Base-by-base conservation (phyloP, 1,284 basidiomycete species). In the Sphaerobolus stellatus region DNA sequence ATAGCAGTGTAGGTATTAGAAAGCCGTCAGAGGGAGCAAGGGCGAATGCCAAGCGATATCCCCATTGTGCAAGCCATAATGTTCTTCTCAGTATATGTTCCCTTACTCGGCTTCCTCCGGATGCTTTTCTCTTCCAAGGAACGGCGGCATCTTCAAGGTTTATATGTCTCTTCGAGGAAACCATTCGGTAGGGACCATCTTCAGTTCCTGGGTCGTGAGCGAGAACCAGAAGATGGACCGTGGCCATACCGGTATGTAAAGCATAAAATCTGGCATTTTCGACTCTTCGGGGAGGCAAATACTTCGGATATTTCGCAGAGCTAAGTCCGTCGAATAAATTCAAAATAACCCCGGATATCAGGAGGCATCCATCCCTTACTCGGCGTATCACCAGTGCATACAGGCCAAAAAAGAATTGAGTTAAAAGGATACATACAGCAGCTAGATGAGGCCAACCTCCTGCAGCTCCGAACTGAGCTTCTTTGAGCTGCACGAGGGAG, bases 111-210 rank as follows among this genome's bases (percentile, higher is more conserved):
- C 28, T 20, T 18, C 14, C 22, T 3, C 41, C 41, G 4, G 4
- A 11, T 14, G 22, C 22, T 24, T 18, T 20, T 43, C 28, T 43
- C 22, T 24, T 9, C 14, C 22, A 43, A 43, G 41, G 41, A 14
- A 43, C 41, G 13, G 41, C 41, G 22, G 41, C 41, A 43, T 43
- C 41, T 22, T 43, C 41, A 11, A 43, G 41, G 28, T 43, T 43
- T 20, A 43, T 27, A 22, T 22, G 41, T 9, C 41, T 27, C 22
- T 24, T 20, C 4, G 22, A 13, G 22, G n/a, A 16, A 16, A 27
- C 18, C 13, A 14, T 43, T 20, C 18, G 22, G 11, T 4, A 43
- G 22, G 8, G 22, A 11, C 41, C 41, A 4, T 43, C 18, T 4
- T 43, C 28, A 18, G 41, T 43, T 4, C 41, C 41, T 4, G 41